A percentile compares a stretch with the other conserved stretches of the same genome.
phyloP scores from a whole-genome alignment of 306 rosid species.

The Astragalus glycyphyllos region DNA sequence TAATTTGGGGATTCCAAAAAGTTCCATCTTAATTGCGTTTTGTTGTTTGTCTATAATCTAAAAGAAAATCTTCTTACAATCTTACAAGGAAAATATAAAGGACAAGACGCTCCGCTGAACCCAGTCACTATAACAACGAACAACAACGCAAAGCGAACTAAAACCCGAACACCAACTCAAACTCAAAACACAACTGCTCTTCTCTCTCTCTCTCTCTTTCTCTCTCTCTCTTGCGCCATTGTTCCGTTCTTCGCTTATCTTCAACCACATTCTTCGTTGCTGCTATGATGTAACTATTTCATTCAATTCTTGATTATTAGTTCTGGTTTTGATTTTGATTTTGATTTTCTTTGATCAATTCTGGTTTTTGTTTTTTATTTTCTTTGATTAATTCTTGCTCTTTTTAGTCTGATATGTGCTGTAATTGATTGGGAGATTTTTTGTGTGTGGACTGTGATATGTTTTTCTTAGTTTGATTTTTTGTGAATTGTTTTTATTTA shows the following conservation, averaged over 20 bases:
- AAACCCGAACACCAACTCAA: no score
- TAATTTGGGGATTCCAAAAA: no score
- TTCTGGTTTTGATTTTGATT: background rate
- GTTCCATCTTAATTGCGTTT: no score
- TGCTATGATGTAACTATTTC: slow-evolving; percentile 30
- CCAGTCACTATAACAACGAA: no score
- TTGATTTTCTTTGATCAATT: background rate
- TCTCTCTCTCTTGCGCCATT: background rate
- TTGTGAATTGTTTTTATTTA: slow-evolving; percentile 10
- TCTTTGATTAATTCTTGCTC: background rate
- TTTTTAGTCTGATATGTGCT: slow-evolving; percentile 10
- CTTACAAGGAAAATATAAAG: no score
- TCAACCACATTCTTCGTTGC: slow-evolving; percentile 44
- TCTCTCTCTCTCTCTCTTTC: no score
- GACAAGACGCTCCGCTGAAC: no score
- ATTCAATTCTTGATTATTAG: slow-evolving; percentile 9
- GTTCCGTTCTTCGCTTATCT: slow-evolving; percentile 21
- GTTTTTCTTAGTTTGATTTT: background rate
- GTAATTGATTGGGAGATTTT: slow-evolving; percentile 40
- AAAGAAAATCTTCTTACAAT: no score
- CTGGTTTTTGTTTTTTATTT: background rate
- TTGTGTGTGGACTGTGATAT: background rate
- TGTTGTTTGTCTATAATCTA: no score
- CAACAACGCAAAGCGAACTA: no score
- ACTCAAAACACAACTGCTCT: no score